Conservation (phyloP, 371 early-diverging fungal genomes). For the Homolaphlyctis polyrhiza region DNA sequence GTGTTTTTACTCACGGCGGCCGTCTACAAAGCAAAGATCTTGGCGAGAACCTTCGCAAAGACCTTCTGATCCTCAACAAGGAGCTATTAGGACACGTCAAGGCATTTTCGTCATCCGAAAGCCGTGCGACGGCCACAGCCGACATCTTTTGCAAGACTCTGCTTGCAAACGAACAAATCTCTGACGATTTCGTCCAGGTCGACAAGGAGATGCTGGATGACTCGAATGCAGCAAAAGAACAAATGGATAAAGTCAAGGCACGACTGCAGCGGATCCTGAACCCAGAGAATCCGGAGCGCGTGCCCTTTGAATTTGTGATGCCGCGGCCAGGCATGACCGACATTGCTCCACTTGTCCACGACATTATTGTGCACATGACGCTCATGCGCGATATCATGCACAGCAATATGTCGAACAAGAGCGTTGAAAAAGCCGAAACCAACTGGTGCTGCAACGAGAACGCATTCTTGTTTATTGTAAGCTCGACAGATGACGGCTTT, state of each 20-base stretch:
- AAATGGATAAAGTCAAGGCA: constrained; percentile 79
- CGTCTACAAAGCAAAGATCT: constrained; percentile 85
- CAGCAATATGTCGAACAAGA: constrained; percentile 59
- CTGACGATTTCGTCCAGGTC: constrained; percentile 47
- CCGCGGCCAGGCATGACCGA: constrained; percentile 52
- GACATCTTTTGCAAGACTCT: constrained; percentile 78
- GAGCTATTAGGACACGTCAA: constrained; percentile 81
- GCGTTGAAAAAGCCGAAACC: constrained; percentile 54
- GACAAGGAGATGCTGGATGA: constrained; percentile 92
- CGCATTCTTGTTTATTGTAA: constrained; percentile 36
- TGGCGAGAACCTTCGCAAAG: constrained; percentile 89
- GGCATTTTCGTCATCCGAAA: constrained; percentile 81
- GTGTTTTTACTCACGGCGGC: constrained; percentile 96
- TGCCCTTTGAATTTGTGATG: constrained; percentile 19
- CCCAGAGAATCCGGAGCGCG: constrained; percentile 21
- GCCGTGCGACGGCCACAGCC: constrained; percentile 81
- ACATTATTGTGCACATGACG: constrained; percentile 64
- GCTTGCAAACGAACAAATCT: constrained; percentile 39
- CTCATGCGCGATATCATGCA: constrained; percentile 70
- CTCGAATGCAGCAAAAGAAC: constrained; percentile 89
- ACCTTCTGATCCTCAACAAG: constrained; percentile 81
- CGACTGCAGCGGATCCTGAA: constrained; percentile 55
- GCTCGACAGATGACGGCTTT: background rate
- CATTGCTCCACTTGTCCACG: constrained; percentile 61
- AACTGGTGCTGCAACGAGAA: constrained; percentile 49